Evolutionary conservation across 768 basidiomycete genomes (phyloP), one percentile per base, ranked within the genome.

Genomic region (Floccularia luteovirens): DNA sequence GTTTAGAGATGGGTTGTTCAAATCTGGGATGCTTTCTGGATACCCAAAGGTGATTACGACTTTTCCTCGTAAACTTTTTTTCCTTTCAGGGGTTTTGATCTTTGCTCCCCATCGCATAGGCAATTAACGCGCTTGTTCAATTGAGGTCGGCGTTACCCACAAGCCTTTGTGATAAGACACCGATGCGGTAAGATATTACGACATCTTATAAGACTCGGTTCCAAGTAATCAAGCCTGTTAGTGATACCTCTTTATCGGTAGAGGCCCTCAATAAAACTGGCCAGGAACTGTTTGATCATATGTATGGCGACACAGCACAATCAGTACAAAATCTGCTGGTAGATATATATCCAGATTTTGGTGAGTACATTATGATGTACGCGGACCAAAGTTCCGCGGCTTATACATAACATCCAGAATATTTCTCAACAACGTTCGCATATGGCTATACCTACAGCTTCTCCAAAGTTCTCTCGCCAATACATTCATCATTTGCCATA

Each of bases 1-100:
- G 47, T 54, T 82, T n/a, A 62, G 77, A 22, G 82, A 84, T 44
- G 73, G 71, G 0, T 45, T 83, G 4, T 72, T 84, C 59, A 80
- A 81, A 51, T 67, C 74, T 3, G 81, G 77, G 3, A 49, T 79
- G 46, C 63, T 72, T 14, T 62, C 64, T 39, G 82, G 81, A 5
- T 76, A 74, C 48, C 69, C 79, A 2, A 74, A 69, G 60, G 82
- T 80, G 12, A 12, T 12, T 12, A 20, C 12, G 12, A 14, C 31
- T 24, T 8, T 28, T 28, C 27, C 27, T 8, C 27, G 27, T 28
- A 28, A 8, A 8, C 27, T 28, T n/a, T n/a, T n/a, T n/a, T n/a
- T n/a, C n/a, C n/a, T n/a, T n/a, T n/a, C n/a, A n/a, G n/a, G n/a
- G n/a, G n/a, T n/a, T n/a, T n/a, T n/a, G n/a, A 13, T 11, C 17